Evolutionary conservation across 1,284 basidiomycete species (phyloP).

Genomic region (Apiotrichum domesticum): DNA sequence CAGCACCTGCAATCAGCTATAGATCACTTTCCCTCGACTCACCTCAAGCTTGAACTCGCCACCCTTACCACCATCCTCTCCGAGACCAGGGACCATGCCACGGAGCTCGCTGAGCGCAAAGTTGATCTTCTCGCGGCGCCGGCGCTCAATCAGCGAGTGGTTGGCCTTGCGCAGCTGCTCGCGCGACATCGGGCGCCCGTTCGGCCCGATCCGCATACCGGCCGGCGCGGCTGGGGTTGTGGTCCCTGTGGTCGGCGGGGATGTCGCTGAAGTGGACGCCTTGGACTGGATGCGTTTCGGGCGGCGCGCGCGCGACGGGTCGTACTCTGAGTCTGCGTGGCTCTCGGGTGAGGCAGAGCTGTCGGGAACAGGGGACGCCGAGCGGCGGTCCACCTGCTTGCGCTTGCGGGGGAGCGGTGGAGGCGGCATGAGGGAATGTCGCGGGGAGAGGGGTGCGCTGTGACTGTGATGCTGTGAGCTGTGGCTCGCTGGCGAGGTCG

Average conservation of each 20-base stretch:
- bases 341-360: conserved; percentile 18
- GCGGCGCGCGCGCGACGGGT: conserved; percentile 6
- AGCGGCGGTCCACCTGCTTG: conserved; percentile 9
- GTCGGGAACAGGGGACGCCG: conserved; percentile 1
- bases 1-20: conserved; percentile 30
- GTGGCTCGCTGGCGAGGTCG: too few relatives aligned
- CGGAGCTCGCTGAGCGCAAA: conserved; percentile 40
- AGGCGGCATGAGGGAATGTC: conserved; percentile 15
- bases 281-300: conserved; percentile 5
- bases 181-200: conserved; percentile 28
- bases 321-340: conserved; percentile 26
- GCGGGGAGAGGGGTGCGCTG: too few relatives aligned
- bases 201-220: conserved; percentile 1
- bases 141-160: conserved; percentile 43
- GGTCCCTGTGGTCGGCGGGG: background rate
- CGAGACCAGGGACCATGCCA: conserved; percentile 44
- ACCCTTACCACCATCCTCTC: conserved; percentile 36
- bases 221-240: background rate
- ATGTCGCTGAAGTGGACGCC: background rate
- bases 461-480: too few relatives aligned
- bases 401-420: conserved; percentile 22
- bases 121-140: conserved; percentile 47
- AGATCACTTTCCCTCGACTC: conserved; percentile 6
- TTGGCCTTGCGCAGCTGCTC: conserved; percentile 45
- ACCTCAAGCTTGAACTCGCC: conserved; percentile 48